Evolutionary conservation across 176 grass and related monocot genomes (phyloP).

Genomic region (Bothriochloa decipiens): DNA sequence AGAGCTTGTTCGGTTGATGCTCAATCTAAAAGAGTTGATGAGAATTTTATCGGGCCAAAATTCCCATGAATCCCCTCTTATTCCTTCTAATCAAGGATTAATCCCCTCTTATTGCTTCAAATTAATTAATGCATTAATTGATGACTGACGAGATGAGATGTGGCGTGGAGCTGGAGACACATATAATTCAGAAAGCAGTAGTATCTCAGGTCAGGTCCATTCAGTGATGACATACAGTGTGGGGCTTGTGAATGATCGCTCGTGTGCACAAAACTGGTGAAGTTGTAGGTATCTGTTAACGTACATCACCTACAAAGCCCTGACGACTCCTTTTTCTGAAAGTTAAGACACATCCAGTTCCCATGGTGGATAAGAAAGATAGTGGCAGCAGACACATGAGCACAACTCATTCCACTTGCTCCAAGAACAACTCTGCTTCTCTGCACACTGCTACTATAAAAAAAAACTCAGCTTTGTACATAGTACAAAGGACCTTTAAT

Average conservation of each 20-base stretch:
- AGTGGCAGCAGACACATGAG: neutral
- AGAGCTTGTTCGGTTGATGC: no score
- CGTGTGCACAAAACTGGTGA: neutral
- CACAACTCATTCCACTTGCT: neutral
- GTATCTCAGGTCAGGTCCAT: neutral
- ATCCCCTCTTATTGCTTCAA: no score
- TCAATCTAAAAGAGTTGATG: no score
- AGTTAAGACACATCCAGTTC: neutral
- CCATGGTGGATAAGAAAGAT: neutral
- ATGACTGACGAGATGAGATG: neutral
- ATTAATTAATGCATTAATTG: neutral
- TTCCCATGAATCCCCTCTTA: no score
- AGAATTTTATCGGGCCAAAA: no score
- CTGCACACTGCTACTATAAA: neutral
- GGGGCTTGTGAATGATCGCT: no score
- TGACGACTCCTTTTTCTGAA: neutral
- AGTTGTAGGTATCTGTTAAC: constrained; percentile 13
- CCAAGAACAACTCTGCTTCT: neutral
- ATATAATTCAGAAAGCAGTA: neutral
- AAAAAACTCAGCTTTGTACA: neutral
- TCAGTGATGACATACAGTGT: neutral
- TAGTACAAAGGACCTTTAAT: neutral
- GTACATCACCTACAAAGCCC: neutral
- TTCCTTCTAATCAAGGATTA: no score
- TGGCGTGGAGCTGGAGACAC: neutral